Evolutionary conservation across 2,329 filamentous ascomycete species (phyloP).

Genomic region (Trichocomaceae sp.): DNA sequence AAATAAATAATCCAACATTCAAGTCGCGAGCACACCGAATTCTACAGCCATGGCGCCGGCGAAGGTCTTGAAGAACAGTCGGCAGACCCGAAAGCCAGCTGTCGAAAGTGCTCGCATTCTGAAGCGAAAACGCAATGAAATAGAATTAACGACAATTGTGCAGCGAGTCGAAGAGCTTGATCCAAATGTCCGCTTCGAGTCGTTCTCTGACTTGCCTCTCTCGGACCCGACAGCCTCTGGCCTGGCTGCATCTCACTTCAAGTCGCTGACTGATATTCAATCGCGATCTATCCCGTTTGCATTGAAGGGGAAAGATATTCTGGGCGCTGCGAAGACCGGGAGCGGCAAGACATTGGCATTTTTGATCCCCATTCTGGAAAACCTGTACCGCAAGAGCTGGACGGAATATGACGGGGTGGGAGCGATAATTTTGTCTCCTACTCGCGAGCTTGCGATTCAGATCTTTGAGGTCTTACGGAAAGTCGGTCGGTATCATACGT

Average conservation of each 20-base stretch:
- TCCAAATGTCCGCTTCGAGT: slow-evolving; percentile 48
- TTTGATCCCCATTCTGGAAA: slow-evolving; percentile 83
- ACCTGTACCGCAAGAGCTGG: slow-evolving; percentile 82
- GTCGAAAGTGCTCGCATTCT: slow-evolving; percentile 25
- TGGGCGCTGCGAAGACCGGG: slow-evolving; percentile 91
- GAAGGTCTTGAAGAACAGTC: slow-evolving; percentile 15
- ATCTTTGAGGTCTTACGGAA: slow-evolving; percentile 93
- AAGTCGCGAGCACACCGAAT: neutral
- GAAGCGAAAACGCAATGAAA: slow-evolving; percentile 43
- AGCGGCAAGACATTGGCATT: slow-evolving; percentile 95
- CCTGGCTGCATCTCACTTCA: slow-evolving; percentile 80
- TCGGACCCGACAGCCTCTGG: slow-evolving; percentile 73
- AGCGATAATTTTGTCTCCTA: slow-evolving; percentile 87
- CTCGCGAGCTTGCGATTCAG: slow-evolving; percentile 89
- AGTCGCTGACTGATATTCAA: slow-evolving; percentile 86
- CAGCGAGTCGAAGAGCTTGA: slow-evolving; percentile 42
- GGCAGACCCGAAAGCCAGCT: slow-evolving; percentile 22
- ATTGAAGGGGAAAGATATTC: slow-evolving; percentile 77
- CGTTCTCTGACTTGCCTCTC: slow-evolving; percentile 78
- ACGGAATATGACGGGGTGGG: slow-evolving; percentile 86
- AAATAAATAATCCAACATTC: neutral
- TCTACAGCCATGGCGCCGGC: slow-evolving; percentile 28
- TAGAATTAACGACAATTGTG: slow-evolving; percentile 37
- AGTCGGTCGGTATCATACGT: slow-evolving; percentile 78
- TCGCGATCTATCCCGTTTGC: slow-evolving; percentile 79